A percentile compares a stretch with the other conserved stretches of the same genome.
These are phyloP conservation scores for Coriaria nepalensis DNA, from an alignment of 306 rosid genomes.

Conservation along the genomic window DNA sequence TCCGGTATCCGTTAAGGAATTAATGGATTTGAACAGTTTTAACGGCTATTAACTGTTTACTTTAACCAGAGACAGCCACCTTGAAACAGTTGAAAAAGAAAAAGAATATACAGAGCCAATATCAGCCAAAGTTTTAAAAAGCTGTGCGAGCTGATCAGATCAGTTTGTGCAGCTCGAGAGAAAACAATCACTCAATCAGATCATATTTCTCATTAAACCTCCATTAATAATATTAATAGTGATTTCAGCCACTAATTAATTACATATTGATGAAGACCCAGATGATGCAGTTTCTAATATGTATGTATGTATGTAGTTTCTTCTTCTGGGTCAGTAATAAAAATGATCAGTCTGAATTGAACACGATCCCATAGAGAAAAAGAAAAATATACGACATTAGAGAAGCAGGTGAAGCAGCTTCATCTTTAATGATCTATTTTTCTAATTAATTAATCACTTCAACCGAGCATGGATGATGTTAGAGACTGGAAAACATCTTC, in stretches of 20 bases:
- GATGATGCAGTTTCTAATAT: no score
- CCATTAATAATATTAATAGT: no score
- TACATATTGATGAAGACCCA: no score
- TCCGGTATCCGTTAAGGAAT: background rate
- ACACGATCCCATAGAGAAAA: slow-evolving; percentile 2
- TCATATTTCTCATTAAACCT: no score
- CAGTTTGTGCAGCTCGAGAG: no score
- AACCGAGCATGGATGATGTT: slow-evolving; percentile 51
- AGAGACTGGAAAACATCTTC: slow-evolving; percentile 57
- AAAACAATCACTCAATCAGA: no score
- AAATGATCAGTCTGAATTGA: slow-evolving; percentile 20
- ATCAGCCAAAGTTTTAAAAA: no score
- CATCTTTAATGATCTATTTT: slow-evolving; percentile 26
- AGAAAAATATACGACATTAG: slow-evolving; percentile 18
- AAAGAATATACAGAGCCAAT: background rate
- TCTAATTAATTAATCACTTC: slow-evolving; percentile 2
- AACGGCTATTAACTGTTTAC: slow-evolving; percentile 28
- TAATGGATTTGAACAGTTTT: slow-evolving; percentile 14
- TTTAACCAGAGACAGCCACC: background rate
- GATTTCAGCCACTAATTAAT: no score
- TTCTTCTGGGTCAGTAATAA: slow-evolving; percentile 28
- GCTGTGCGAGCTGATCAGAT: no score
- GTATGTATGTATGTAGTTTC: no score
- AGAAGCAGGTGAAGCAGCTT: slow-evolving; percentile 80
- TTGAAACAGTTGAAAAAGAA: slow-evolving; percentile 4